A percentile compares a stretch with the other conserved stretches of the same genome.
Conservation (phyloP, 2,329 filamentous ascomycete species). For the Penicillium fuscoglaucum region DNA sequence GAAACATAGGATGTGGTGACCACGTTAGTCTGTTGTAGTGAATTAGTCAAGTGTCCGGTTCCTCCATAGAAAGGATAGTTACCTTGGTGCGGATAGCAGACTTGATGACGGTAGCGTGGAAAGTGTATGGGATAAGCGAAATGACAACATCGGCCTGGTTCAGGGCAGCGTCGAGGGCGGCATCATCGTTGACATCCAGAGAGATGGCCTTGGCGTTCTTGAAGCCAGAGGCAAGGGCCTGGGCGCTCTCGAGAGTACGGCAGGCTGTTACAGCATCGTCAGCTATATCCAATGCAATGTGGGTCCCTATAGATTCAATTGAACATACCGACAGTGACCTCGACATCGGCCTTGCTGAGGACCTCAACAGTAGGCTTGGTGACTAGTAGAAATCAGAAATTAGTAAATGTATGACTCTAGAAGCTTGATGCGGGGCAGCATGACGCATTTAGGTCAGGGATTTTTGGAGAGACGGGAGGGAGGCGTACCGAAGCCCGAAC, state of each 20-base stretch:
- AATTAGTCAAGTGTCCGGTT: not conserved
- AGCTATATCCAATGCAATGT: not conserved
- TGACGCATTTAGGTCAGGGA: slow-evolving; percentile 2
- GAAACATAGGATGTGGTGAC: slow-evolving; percentile 94
- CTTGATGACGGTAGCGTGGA: slow-evolving; percentile 87
- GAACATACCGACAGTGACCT: slow-evolving; percentile 64
- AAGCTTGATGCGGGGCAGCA: slow-evolving; percentile 22
- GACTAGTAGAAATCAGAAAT: slow-evolving; percentile 40
- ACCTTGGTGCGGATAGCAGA: slow-evolving; percentile 79
- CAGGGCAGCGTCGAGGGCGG: slow-evolving; percentile 77
- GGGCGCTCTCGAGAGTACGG: slow-evolving; percentile 73
- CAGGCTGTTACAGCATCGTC: slow-evolving; percentile 59
- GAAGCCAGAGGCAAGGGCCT: slow-evolving; percentile 72
- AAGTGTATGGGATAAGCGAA: slow-evolving; percentile 86
- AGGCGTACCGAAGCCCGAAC: slow-evolving; percentile 40
- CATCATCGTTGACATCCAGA: slow-evolving; percentile 76
- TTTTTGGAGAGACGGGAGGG: not conserved
- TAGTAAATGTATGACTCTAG: slow-evolving; percentile 12
- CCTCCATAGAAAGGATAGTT: not conserved
- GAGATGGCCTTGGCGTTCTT: slow-evolving; percentile 73
- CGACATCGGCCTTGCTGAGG: slow-evolving; percentile 59
- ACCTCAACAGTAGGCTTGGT: slow-evolving; percentile 66
- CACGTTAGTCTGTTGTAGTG: slow-evolving; percentile 68
- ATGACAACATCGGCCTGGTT: slow-evolving; percentile 78
- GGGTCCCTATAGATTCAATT: not conserved